Conservation (phyloP, 2,329 filamentous ascomycete species). For the Sarocladium kiliense region DNA sequence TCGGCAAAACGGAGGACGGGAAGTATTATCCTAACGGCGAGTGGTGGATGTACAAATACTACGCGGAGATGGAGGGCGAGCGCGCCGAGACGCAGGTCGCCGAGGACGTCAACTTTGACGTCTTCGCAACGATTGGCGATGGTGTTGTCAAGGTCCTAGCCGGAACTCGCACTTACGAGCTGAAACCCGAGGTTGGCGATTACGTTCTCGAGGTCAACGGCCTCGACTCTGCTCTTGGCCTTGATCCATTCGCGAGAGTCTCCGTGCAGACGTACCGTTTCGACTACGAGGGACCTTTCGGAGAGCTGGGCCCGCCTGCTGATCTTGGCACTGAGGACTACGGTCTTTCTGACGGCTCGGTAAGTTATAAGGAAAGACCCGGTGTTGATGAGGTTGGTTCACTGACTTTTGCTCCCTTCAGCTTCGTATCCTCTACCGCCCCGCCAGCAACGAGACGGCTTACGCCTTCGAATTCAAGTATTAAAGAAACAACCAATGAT, state of each 20-base stretch:
- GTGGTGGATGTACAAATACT: conserved; percentile 12
- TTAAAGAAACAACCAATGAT: no score
- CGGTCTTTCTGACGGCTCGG: neutral
- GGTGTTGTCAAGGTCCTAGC: neutral
- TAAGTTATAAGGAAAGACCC: neutral
- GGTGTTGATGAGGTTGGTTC: no score
- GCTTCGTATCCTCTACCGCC: conserved; percentile 2
- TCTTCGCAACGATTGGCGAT: conserved; percentile 6
- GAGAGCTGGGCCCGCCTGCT: neutral
- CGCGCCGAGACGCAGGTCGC: conserved; percentile 7
- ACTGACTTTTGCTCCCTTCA: neutral
- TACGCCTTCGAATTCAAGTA: conserved; percentile 4
- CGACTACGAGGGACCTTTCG: neutral
- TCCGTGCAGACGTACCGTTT: neutral
- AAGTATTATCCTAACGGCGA: conserved; percentile 11
- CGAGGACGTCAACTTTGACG: conserved; percentile 7
- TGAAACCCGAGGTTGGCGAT: neutral
- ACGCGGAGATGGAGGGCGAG: conserved; percentile 11
- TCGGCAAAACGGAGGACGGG: neutral
- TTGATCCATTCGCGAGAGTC: neutral
- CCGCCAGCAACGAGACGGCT: neutral
- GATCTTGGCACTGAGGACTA: neutral
- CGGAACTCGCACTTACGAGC: conserved; percentile 3
- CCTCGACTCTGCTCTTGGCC: conserved; percentile 1
- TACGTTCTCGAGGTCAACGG: neutral